A percentile compares a stretch with the other conserved stretches of the same genome.
Evolutionary conservation across 495 filamentous ascomycete species (phyloP).

Genomic region (Xylaria venustula): DNA sequence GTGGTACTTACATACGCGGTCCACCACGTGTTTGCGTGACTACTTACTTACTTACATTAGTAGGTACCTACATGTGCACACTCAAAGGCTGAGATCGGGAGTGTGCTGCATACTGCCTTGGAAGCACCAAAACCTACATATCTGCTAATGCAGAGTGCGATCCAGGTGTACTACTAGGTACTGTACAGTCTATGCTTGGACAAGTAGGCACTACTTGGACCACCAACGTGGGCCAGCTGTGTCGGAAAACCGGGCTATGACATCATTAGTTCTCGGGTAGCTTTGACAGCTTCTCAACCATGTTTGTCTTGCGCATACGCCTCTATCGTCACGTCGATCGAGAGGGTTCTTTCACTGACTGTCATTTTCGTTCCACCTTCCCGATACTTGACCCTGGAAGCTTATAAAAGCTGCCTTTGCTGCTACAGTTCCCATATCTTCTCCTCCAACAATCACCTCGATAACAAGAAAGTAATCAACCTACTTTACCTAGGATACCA

Average conservation of each 20-base stretch:
- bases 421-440: neutral
- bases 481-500: neutral
- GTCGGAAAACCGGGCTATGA: constrained; percentile 5
- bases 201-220: too few relatives aligned
- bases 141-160: neutral
- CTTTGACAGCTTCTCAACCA: neutral
- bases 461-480: neutral
- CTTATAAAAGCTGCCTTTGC: neutral
- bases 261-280: neutral
- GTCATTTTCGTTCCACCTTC: neutral
- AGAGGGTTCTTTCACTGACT: constrained; percentile 5
- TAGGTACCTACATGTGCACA: too few relatives aligned
- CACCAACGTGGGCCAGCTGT: neutral
- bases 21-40: too few relatives aligned
- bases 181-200: too few relatives aligned
- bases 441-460: neutral
- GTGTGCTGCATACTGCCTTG: too few relatives aligned
- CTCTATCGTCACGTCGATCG: constrained; percentile 6
- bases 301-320: constrained; percentile 10
- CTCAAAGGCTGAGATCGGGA: too few relatives aligned
- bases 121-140: too few relatives aligned
- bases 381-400: neutral
- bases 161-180: too few relatives aligned
- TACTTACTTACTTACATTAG: too few relatives aligned
- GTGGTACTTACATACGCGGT: too few relatives aligned